These are phyloP conservation scores for Rhododendron griersonianum DNA, from an alignment of 148 eudicot species.

Conservation along the genomic window DNA sequence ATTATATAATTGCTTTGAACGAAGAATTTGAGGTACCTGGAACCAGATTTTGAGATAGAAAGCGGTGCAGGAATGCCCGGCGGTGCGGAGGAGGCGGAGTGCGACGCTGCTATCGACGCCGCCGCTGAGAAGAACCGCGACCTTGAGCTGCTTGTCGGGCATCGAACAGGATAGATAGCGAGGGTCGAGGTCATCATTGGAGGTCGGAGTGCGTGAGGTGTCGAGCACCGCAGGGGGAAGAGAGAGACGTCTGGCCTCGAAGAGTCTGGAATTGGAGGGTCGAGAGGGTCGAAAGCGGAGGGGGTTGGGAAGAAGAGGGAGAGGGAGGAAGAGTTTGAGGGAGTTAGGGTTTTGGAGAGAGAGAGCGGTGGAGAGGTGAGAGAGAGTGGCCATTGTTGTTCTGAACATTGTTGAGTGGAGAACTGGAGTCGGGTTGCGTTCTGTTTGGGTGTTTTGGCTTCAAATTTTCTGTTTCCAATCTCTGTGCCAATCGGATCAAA, in stretches of 20 bases:
- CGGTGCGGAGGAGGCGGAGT: conserved; percentile 84
- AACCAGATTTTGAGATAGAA: conserved; percentile 98
- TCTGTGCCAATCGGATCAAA: no score
- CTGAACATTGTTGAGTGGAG: conserved; percentile 6
- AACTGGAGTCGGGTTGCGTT: no score
- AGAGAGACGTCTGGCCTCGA: not conserved
- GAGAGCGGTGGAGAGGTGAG: conserved; percentile 14
- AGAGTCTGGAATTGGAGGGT: conserved; percentile 15
- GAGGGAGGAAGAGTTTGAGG: conserved; percentile 24
- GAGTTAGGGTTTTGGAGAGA: conserved; percentile 12
- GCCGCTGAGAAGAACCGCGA: conserved; percentile 86
- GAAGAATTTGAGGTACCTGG: conserved; percentile 37
- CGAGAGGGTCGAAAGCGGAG: conserved; percentile 1
- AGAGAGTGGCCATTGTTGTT: conserved; percentile 34
- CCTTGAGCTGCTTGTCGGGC: conserved; percentile 46
- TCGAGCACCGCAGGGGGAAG: conserved; percentile 14
- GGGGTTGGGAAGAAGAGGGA: conserved; percentile 15
- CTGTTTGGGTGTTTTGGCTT: no score
- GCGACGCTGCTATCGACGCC: conserved; percentile 97
- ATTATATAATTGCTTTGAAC: not conserved
- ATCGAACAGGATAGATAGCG: conserved; percentile 53
- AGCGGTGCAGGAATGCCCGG: conserved; percentile 94
- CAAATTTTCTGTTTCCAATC: no score
- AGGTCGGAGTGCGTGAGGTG: conserved; percentile 5
- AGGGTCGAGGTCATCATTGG: conserved; percentile 33